phyloP scores from a whole-genome alignment of 2,329 filamentous ascomycete genomes.

The Aspergillus ochraceoroseus region DNA sequence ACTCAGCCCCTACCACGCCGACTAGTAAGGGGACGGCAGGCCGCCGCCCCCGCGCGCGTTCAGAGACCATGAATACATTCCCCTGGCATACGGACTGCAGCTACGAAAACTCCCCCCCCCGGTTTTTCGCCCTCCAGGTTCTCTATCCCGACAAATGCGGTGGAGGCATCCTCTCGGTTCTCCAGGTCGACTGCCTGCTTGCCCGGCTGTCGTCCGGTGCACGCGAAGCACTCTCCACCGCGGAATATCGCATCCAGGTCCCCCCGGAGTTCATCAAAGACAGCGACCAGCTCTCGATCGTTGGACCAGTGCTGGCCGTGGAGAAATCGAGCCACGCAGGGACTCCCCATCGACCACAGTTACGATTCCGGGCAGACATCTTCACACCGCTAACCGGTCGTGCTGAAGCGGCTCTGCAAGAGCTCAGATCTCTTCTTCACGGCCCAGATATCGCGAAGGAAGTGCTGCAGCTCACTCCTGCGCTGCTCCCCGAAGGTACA shows the following conservation, averaged over 20 bases:
- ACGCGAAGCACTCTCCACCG: constrained; percentile 19
- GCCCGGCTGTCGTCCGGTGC: constrained; percentile 24
- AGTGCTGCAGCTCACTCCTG: constrained; percentile 24
- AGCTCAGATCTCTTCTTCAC: constrained; percentile 26
- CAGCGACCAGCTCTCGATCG: constrained; percentile 15
- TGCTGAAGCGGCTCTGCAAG: constrained; percentile 28
- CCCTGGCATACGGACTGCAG: constrained; percentile 47
- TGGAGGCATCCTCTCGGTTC: constrained; percentile 41
- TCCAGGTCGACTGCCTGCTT: constrained; percentile 33
- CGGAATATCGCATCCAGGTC: constrained; percentile 33
- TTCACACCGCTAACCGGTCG: constrained; percentile 11
- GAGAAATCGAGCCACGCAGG: no score
- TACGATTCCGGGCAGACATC: constrained; percentile 15
- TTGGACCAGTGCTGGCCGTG: constrained; percentile 24
- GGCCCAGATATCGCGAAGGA: constrained; percentile 12
- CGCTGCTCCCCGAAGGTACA: constrained; percentile 26
- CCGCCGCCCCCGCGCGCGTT: constrained; percentile 28
- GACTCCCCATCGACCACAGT: not conserved
- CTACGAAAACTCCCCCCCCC: constrained; percentile 38
- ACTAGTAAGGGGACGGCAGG: constrained; percentile 22
- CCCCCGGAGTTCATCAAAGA: constrained; percentile 35
- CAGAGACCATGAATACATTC: constrained; percentile 44
- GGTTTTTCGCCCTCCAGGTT: constrained; percentile 44
- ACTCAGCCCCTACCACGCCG: constrained; percentile 26
- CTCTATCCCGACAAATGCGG: constrained; percentile 41